Percentiles rank a stretch among this genome's conserved stretches.
Evolutionary conservation across 2,329 filamentous ascomycete species (phyloP).

Genomic region (Bertia moriformis): DNA sequence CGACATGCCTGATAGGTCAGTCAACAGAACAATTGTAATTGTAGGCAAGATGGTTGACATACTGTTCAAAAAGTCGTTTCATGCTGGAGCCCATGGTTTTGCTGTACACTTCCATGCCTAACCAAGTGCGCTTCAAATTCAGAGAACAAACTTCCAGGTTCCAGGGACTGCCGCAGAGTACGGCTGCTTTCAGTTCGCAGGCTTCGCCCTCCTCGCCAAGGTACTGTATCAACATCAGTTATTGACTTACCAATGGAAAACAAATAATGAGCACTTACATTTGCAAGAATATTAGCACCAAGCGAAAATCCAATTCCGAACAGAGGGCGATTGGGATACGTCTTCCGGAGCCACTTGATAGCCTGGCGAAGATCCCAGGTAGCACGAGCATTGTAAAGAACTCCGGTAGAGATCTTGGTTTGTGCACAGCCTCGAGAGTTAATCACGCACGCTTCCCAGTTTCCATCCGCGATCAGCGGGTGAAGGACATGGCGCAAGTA

Average conservation of each 20-base stretch:
- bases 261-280: conserved; percentile 44
- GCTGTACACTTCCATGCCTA: neutral
- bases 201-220: neutral
- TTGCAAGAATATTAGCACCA: conserved; percentile 88
- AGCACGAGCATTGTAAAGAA: conserved; percentile 84
- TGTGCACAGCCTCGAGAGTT: conserved; percentile 84
- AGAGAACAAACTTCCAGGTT: neutral
- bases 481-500: conserved; percentile 74
- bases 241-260: neutral
- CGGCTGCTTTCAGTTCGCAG: neutral
- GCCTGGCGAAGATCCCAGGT: conserved; percentile 84
- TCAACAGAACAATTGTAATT: neutral
- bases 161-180: neutral
- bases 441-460: conserved; percentile 82
- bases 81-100: conserved; percentile 1
- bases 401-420: conserved; percentile 70
- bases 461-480: conserved; percentile 53
- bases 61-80: neutral
- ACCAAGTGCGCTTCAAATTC: neutral
- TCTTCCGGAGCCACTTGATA: conserved; percentile 60
- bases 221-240: neutral
- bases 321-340: conserved; percentile 74
- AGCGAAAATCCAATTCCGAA: conserved; percentile 87
- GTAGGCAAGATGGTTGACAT: neutral
- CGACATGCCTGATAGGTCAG: conserved; percentile 39